Conservation (phyloP, 129 eudicot genomes). For the Helichrysum umbraculigerum region DNA sequence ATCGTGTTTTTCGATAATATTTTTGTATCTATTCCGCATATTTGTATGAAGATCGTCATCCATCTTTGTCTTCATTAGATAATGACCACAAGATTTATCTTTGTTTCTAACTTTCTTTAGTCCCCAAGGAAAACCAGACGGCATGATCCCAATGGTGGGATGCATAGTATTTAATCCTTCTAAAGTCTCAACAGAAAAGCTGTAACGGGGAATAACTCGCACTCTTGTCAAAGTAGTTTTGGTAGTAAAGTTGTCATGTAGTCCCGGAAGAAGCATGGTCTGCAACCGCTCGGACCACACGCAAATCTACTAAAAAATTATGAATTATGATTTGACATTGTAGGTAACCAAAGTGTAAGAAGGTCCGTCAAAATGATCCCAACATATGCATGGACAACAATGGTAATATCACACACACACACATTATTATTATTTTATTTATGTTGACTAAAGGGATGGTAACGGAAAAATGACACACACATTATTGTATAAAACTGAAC, state of each 20-base stretch:
- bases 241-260: conserved; percentile 69
- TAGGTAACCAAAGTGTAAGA: background rate
- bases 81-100: conserved; percentile 31
- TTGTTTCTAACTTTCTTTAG: conserved; percentile 36
- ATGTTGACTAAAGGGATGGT: too few species aligned
- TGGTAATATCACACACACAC: background rate
- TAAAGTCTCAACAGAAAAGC: conserved; percentile 68
- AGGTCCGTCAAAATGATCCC: background rate
- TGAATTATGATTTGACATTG: background rate
- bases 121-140: conserved; percentile 92
- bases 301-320: conserved; percentile 59
- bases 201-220: conserved; percentile 94
- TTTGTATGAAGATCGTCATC: conserved; percentile 19
- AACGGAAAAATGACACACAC: too few species aligned
- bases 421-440: too few species aligned
- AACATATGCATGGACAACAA: background rate
- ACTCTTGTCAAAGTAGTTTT: conserved; percentile 80
- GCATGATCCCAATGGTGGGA: conserved; percentile 93
- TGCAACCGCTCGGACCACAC: conserved; percentile 98
- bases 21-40: conserved; percentile 30
- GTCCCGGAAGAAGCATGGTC: conserved; percentile 84
- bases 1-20: conserved; percentile 5
- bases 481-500: background rate
- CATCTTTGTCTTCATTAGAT: conserved; percentile 32
- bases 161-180: conserved; percentile 60